Evolutionary conservation across 176 grass and related monocot species (phyloP), one percentile per base, ranked within the genome.

Genomic region (Olyra latifolia): DNA sequence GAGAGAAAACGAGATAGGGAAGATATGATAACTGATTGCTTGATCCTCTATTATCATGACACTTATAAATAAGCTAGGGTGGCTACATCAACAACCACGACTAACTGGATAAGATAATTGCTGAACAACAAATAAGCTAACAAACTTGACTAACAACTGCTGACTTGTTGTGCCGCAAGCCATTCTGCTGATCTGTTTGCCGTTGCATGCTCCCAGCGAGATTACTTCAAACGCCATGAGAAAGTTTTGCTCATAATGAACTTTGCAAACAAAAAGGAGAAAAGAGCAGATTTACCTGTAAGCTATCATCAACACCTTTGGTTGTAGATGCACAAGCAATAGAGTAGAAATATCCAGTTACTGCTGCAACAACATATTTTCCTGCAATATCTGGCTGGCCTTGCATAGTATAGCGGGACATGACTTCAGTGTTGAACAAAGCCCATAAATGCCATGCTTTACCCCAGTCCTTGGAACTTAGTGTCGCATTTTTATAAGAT

Each of bases 341-440:
- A 45, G 95, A 98, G 70, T 98, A 93, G 40, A 98, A 98, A 85
- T 98, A 98, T 63, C 95, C 95, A 32, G 90, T 95, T 59, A 98
- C 95, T 66, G 95, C 95, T 68, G 92, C 90, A 79, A 91, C 95
- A 68, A 98, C 95, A 89, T 98, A 98, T 86, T 91, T 91, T 55
- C 83, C 92, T 30, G 89, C 90, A 54, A 91, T 74, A 84, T 93
- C 95, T 62, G 86, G 59, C 17, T 81, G 78, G 24, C 95, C 86
- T 87, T 89, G 88, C 74, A 85, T 61, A 62, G 92, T 98, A 82
- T 98, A 93, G 57, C 86, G 88, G 71, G 95, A 98, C 95, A 98
- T 91, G 62, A 98, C 95, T 81, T 93, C 95, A 54, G 95, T 98
- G 78, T 98, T 98, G 80, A 98, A 98, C 76, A 98, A 95, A 59